Evolutionary conservation across 2,329 filamentous ascomycete species (phyloP), one percentile per base, ranked within the genome.

Genomic region (Pseudogymnoascus pannorum): DNA sequence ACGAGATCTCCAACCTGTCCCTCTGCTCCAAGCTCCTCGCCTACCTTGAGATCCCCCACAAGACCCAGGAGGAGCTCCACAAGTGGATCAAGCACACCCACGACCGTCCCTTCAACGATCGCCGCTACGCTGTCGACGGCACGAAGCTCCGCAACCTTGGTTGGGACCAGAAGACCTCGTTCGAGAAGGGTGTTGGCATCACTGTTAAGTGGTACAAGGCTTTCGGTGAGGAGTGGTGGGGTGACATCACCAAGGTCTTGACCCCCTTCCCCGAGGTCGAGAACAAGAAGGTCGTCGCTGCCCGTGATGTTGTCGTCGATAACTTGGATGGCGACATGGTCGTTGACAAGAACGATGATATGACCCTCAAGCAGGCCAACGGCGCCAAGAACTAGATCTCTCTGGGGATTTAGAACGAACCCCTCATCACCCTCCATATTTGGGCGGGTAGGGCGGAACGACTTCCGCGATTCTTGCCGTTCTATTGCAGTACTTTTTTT

Each of bases 71-170:
- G 62, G 79, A 86, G 60, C 78, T 87, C 60, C 77, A 80, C 62
- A 80, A 80, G 68, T 88, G 85, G 81, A 82, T 92, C 67, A 84
- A 88, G 72, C 87, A 90, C 73, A 91, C 88, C 2, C 81, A 86
- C 65, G 89, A 94, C 74, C 81, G 90, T 18, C 89, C 89, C 0
- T 93, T 89, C 76, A 91, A 91, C 73, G 88, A 91, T 72, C 81
- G 85, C 69, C 79, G 87, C 36, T 91, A 91, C 69, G 86, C 86
- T 9, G 85, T 90, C 2, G 86, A 91, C 70, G 87, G 83, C 33
- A 82, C 80, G 60, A 90, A 89, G 73, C 78, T 91, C 66, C 76
- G 81, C 38, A 75, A 79, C 64, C 77, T 91, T 4, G 88, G 87
- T 20, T 91, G 87, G 88, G 77, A 81, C 60, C 88, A 88, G 71